phyloP scores from a whole-genome alignment of 129 eudicot genomes.

The Flaveria bidentis region DNA sequence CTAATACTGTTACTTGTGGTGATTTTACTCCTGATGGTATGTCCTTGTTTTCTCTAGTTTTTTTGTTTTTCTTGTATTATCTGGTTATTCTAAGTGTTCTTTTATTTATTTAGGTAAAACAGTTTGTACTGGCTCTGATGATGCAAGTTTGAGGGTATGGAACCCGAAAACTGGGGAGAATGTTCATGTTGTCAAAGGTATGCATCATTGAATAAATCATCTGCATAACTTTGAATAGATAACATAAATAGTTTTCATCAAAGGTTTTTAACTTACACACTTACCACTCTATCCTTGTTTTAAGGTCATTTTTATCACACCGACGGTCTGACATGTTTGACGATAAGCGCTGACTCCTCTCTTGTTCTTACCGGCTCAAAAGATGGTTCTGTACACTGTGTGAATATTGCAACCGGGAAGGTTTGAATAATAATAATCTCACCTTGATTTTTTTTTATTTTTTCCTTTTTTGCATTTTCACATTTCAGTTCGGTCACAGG shows the following conservation, averaged over 20 bases:
- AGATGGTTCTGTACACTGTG: slow-evolving; percentile 71
- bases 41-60: not conserved
- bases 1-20: slow-evolving; percentile 79
- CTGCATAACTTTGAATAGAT: slow-evolving; percentile 4
- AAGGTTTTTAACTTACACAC: not conserved
- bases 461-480: no score
- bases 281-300: not conserved
- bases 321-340: slow-evolving; percentile 80
- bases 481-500: slow-evolving; percentile 38
- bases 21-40: slow-evolving; percentile 98
- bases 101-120: slow-evolving; percentile 50
- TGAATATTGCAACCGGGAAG: slow-evolving; percentile 77
- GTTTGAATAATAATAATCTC: slow-evolving; percentile 36
- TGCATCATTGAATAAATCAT: not conserved
- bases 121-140: slow-evolving; percentile 94
- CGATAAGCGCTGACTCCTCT: slow-evolving; percentile 73
- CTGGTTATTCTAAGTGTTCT: not conserved
- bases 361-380: slow-evolving; percentile 85
- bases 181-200: slow-evolving; percentile 60
- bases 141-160: slow-evolving; percentile 96
- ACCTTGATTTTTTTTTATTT: not conserved
- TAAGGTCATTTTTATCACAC: slow-evolving; percentile 84
- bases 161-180: slow-evolving; percentile 68
- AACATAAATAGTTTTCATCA: not conserved
- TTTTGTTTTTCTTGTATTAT: not conserved